Conservation (phyloP, 78 protist genomes). For the Emiliania huxleyi region DNA sequence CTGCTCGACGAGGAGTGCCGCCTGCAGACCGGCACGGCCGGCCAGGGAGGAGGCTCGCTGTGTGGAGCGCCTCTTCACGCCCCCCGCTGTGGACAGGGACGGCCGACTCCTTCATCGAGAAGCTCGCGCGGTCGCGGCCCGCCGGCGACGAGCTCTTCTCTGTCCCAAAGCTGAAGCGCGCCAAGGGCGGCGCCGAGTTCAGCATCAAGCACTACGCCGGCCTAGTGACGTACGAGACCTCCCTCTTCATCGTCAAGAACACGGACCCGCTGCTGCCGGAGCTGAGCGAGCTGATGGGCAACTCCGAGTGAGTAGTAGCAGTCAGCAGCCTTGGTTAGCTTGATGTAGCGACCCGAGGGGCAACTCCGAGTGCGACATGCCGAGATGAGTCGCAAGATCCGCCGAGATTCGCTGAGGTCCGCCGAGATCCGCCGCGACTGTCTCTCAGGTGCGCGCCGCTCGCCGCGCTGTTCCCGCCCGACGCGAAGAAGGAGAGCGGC, state of each 20-base stretch:
- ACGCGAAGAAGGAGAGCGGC: too few species aligned
- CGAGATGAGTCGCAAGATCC: too few species aligned
- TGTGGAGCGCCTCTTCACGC: too few species aligned
- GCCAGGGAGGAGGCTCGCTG: too few species aligned
- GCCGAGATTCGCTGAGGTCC: too few species aligned
- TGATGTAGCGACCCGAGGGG: too few species aligned
- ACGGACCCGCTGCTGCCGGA: constrained; percentile 80
- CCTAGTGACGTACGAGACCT: constrained; percentile 80
- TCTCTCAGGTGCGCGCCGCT: not conserved
- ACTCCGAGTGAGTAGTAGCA: too few species aligned
- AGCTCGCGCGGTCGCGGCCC: not conserved
- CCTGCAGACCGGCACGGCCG: not conserved
- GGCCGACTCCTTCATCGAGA: not conserved
- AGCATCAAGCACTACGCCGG: constrained; percentile 88
- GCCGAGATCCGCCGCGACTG: too few species aligned
- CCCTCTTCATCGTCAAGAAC: constrained; percentile 79
- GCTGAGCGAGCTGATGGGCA: constrained; percentile 53
- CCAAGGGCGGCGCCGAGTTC: constrained; percentile 39
- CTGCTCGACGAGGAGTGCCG: constrained; percentile 44
- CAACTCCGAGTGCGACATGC: too few species aligned
- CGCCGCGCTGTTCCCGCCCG: not conserved
- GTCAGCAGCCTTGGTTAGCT: too few species aligned
- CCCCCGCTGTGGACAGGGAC: too few species aligned
- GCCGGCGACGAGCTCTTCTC: not conserved
- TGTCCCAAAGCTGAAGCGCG: not conserved